phyloP scores from a whole-genome alignment of 2,329 filamentous ascomycete genomes.

The Clarireedia paspali region DNA sequence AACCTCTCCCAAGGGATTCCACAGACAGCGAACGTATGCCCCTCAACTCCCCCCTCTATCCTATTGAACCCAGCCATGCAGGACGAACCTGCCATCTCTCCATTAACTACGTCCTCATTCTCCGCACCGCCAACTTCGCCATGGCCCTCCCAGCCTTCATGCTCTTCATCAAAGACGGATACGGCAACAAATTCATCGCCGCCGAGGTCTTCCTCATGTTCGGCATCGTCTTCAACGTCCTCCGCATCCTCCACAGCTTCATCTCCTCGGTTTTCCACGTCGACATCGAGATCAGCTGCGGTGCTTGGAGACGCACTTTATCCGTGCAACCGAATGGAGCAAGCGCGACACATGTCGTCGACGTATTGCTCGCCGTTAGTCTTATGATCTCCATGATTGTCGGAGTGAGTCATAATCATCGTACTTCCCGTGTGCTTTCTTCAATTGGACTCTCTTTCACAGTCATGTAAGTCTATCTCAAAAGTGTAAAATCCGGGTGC shows the following conservation, averaged over 20 bases:
- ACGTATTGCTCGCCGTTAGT: neutral
- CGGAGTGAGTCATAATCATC: neutral
- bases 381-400: neutral
- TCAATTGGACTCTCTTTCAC: neutral
- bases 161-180: neutral
- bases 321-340: neutral
- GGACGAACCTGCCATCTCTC: neutral
- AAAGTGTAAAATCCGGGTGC: too few relatives aligned
- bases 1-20: neutral
- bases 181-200: neutral
- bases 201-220: neutral
- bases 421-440: neutral
- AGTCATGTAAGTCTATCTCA: neutral
- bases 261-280: neutral
- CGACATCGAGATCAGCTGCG: neutral
- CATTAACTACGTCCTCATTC: neutral
- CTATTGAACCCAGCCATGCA: neutral
- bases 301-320: neutral
- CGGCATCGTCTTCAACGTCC: neutral
- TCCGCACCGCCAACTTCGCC: neutral
- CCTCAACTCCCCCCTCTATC: neutral
- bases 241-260: neutral
- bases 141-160: neutral
- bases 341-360: neutral
- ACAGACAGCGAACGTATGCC: neutral